Evolutionary conservation across 1,284 basidiomycete species (phyloP), one percentile per base, ranked within the genome.

Genomic region (Leucoagaricus sp.): DNA sequence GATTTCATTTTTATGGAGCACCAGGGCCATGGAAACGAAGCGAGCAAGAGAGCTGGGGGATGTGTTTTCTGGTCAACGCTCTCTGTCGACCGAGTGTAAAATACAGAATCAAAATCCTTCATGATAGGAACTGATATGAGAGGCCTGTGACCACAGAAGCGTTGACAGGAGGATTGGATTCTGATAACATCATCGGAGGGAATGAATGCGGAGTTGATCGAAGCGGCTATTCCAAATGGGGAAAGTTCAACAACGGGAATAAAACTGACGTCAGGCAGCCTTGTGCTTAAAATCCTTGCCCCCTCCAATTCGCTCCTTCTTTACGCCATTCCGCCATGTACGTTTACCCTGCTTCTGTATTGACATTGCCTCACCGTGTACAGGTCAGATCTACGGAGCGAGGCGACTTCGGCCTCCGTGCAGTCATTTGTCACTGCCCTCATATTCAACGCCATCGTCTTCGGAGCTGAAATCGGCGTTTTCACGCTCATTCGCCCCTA

Each of bases 341-440:
- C n/a, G 56, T 58, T 38, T 38, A 29, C 49, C 25, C 33, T 33
- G 13, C 23, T 46, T 28, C 4, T 29, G 17, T 17, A 29, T 15
- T 28, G 13, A 8, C 9, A 6, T 26, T 40, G 8, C 4, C 13
- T 28, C 10, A 13, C 28, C 12, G 9, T 34, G 15, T 45, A 5
- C 26, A 74, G 72, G 74, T 74, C 75, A 67, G 69, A 41, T 13
- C 57, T 28, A 17, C 21, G 21, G 7, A 12, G 21, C 12, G 49
- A 68, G 4, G 74, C 80, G 2, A 64, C 65, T 40, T 72, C 76
- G 42, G 80, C 84, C 54, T 81, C 83, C 33, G 83, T 82, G 1
- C 62, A 74, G 49, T 85, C 89, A 5, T 95, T 95, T 69, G 67
- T 88, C 42, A 88, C 93, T 5, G 87, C 93, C 1, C 80, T 95